These are phyloP conservation scores for Amanita polypyramis DNA, from an alignment of 768 basidiomycete species.

Conservation along the genomic window DNA sequence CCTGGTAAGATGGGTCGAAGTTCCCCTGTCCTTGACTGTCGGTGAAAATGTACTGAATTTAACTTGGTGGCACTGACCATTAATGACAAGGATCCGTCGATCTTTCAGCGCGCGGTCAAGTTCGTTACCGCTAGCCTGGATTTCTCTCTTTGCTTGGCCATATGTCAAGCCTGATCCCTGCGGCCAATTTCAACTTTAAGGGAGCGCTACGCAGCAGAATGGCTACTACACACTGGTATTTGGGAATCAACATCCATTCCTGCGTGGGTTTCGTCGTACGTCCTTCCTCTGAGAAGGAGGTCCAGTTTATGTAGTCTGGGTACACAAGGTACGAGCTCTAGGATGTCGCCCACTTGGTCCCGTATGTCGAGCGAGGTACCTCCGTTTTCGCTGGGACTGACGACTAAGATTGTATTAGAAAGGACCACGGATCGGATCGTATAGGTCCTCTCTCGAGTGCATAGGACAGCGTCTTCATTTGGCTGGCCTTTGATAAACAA, in stretches of 20 bases:
- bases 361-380: conserved; percentile 34
- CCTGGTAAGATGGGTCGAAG: conserved; percentile 63
- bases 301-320: conserved; percentile 66
- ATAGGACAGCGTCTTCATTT: conserved; percentile 83
- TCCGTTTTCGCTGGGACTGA: conserved; percentile 37
- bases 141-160: conserved; percentile 45
- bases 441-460: conserved; percentile 76
- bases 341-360: conserved; percentile 71
- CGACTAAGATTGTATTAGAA: conserved; percentile 79
- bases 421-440: conserved; percentile 74
- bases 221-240: not conserved
- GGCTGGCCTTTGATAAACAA: conserved; percentile 73
- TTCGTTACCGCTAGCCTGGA: conserved; percentile 81
- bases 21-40: conserved; percentile 31
- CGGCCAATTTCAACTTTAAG: not conserved
- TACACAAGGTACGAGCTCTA: conserved; percentile 73
- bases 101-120: conserved; percentile 52
- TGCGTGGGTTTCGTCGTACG: conserved; percentile 64
- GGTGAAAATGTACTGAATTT: not conserved
- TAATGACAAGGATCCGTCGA: conserved; percentile 62
- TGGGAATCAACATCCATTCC: conserved; percentile 18
- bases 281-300: conserved; percentile 46
- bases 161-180: conserved; percentile 32
- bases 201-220: not conserved
- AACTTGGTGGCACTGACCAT: conserved; percentile 32